A percentile compares a stretch with the other conserved stretches of the same genome.
phyloP scores from a whole-genome alignment of 768 basidiomycete genomes.

The Pulveroboletus sp. region DNA sequence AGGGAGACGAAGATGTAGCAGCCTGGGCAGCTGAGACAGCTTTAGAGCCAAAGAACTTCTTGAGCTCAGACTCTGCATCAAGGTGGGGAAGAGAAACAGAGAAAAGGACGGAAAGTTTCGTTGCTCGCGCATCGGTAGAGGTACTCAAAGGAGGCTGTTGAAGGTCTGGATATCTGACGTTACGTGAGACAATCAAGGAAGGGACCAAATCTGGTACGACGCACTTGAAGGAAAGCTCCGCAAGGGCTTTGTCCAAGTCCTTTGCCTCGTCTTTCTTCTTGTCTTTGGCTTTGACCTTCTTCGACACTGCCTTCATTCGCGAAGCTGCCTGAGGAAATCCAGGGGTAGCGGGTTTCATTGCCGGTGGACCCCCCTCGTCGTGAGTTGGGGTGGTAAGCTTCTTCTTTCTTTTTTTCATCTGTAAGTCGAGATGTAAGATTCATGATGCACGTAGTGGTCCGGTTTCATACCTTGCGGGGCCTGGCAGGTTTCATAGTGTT shows the following conservation, averaged over 20 bases:
- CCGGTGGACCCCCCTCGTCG: neutral
- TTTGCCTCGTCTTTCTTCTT: conserved; percentile 60
- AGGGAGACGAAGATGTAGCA: conserved; percentile 30
- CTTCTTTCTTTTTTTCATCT: conserved; percentile 42
- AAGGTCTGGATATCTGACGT: conserved; percentile 48
- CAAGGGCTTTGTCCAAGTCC: conserved; percentile 80
- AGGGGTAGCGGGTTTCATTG: conserved; percentile 5
- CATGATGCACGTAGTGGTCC: neutral
- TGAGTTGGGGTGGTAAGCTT: conserved; percentile 9
- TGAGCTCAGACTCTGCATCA: conserved; percentile 86
- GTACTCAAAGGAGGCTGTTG: conserved; percentile 32
- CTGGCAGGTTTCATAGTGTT: conserved; percentile 14
- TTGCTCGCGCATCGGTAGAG: conserved; percentile 24
- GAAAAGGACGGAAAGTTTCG: conserved; percentile 51
- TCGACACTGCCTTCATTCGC: conserved; percentile 43
- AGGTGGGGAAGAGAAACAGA: conserved; percentile 78
- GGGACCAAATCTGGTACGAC: conserved; percentile 9
- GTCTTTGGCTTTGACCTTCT: conserved; percentile 62
- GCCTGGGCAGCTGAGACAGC: conserved; percentile 67
- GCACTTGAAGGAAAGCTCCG: conserved; percentile 78
- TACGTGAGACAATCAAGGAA: neutral
- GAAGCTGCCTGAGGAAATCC: conserved; percentile 4
- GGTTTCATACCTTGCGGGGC: conserved; percentile 21
- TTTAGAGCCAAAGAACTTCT: conserved; percentile 89
- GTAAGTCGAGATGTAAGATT: conserved; percentile 3